Conservation (phyloP, 768 basidiomycete species). For the Amanita rubescens region DNA sequence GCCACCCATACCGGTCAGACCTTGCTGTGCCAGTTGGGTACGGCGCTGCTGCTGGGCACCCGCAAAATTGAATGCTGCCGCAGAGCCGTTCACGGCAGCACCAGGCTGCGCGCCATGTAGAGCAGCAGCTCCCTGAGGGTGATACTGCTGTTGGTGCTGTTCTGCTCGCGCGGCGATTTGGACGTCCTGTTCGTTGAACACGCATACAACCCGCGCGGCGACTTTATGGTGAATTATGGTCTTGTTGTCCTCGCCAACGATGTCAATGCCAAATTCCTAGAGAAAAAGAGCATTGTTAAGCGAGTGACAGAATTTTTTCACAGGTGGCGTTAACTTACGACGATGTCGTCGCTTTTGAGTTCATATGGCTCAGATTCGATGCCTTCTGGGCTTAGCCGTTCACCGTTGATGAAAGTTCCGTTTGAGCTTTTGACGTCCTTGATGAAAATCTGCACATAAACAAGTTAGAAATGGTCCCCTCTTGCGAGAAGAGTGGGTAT, state of each 20-base stretch:
- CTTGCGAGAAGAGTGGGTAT: neutral
- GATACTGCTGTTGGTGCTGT: constrained; percentile 51
- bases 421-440: constrained; percentile 98
- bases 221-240: constrained; percentile 99
- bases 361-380: constrained; percentile 90
- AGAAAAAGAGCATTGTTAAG: constrained; percentile 8
- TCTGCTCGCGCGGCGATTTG: constrained; percentile 65
- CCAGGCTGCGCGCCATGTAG: constrained; percentile 15
- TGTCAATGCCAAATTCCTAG: constrained; percentile 99
- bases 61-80: constrained; percentile 15
- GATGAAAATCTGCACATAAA: constrained; percentile 73
- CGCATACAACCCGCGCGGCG: constrained; percentile 86
- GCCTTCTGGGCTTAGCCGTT: constrained; percentile 83
- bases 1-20: constrained; percentile 64
- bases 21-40: constrained; percentile 50
- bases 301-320: neutral
- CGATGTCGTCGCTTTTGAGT: constrained; percentile 91
- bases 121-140: constrained; percentile 18
- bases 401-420: constrained; percentile 96
- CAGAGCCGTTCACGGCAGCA: constrained; percentile 10
- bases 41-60: constrained; percentile 42
- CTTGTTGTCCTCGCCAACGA: constrained; percentile 96
- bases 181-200: constrained; percentile 82
- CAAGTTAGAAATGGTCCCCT: constrained; percentile 11
- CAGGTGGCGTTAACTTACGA: constrained; percentile 49